Evolutionary conservation across 306 rosid species (phyloP).

Genomic region (Phaseolus lunatus): DNA sequence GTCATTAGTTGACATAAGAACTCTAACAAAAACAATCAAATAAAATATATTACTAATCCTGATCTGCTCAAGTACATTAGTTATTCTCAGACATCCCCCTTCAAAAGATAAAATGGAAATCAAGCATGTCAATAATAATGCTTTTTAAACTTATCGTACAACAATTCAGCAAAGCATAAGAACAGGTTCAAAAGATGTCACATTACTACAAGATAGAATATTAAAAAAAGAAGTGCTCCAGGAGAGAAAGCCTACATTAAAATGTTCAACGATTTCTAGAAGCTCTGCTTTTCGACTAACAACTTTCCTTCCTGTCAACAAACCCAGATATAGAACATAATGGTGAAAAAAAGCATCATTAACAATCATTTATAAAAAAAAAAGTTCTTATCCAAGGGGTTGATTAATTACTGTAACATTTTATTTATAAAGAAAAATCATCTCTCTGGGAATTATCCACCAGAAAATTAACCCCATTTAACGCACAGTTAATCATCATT

Average conservation of each 20-base stretch:
- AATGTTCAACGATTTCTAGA: slow-evolving; percentile 86
- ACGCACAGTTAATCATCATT: not conserved
- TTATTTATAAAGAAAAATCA: too few relatives aligned
- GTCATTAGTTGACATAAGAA: too few relatives aligned
- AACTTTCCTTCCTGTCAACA: slow-evolving; percentile 79
- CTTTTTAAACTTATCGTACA: not conserved
- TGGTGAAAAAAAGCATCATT: slow-evolving; percentile 37
- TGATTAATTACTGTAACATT: not conserved
- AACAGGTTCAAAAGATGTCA: slow-evolving; percentile 16
- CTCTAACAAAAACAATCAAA: not conserved
- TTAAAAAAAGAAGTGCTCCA: not conserved
- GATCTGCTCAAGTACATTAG: slow-evolving; percentile 11
- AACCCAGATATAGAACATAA: slow-evolving; percentile 45
- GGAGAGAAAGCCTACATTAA: slow-evolving; percentile 69
- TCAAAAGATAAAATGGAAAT: slow-evolving; percentile 27
- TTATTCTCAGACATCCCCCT: slow-evolving; percentile 27
- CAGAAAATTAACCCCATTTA: not conserved
- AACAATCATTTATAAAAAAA: slow-evolving; percentile 25
- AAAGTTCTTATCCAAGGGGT: not conserved
- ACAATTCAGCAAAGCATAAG: slow-evolving; percentile 28
- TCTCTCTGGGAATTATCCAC: not conserved
- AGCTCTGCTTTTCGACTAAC: slow-evolving; percentile 71
- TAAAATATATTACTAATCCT: slow-evolving; percentile 9
- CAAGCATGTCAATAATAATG: not conserved
- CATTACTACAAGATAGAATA: slow-evolving; percentile 9